Percentiles rank a stretch among this genome's conserved stretches.
Conservation (phyloP, 768 basidiomycete species). For the Termitomyces sp. region DNA sequence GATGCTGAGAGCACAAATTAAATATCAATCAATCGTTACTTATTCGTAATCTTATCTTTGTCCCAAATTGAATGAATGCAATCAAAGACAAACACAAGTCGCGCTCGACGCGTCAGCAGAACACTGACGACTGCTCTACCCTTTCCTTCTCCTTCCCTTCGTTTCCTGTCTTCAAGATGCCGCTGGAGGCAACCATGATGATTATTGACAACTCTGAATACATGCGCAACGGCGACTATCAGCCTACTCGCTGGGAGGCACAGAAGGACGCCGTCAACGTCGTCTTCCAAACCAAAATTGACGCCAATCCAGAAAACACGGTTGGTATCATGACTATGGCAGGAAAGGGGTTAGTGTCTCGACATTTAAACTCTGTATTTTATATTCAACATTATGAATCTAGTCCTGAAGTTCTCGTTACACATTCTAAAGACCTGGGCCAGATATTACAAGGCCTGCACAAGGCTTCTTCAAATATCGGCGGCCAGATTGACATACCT, state of each 20-base stretch:
- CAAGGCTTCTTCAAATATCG: constrained; percentile 62
- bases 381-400: neutral
- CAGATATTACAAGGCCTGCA: constrained; percentile 84
- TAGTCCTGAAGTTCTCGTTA: constrained; percentile 94
- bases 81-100: constrained; percentile 14
- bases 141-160: constrained; percentile 9
- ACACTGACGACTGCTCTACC: constrained; percentile 1
- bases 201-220: constrained; percentile 97
- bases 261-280: constrained; percentile 89
- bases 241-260: constrained; percentile 81
- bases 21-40: neutral
- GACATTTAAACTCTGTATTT: no score
- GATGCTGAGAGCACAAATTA: constrained; percentile 3
- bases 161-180: constrained; percentile 52
- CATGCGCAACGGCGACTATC: constrained; percentile 94
- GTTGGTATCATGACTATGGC: constrained; percentile 99
- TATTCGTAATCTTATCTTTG: constrained; percentile 12
- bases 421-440: constrained; percentile 92
- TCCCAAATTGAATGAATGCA: constrained; percentile 1
- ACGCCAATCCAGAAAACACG: constrained; percentile 95
- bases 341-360: constrained; percentile 72
- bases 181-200: constrained; percentile 97
- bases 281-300: constrained; percentile 89
- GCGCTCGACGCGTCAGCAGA: constrained; percentile 30
- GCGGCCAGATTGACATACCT: constrained; percentile 79